Base-by-base conservation (phyloP, 257 asterid species). In the Solanum pinnatisectum region DNA sequence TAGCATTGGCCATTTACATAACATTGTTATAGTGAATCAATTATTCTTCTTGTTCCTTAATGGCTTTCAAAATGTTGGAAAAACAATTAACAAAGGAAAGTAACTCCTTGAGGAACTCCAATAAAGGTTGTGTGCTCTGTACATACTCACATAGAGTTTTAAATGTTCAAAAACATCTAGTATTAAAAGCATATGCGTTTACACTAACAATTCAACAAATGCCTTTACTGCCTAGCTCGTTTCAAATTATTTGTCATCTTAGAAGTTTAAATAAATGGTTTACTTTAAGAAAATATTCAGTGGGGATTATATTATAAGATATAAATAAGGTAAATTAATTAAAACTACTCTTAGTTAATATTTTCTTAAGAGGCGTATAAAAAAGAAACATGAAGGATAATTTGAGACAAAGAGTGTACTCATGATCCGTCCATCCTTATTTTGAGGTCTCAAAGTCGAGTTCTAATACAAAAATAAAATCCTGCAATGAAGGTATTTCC, bases 11-110 rank as follows among this genome's bases (percentile, higher is more conserved):
- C 86, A 87, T 52, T 73, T 87, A 86, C 84, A 13, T 14, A 25
- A 27, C 96, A 93, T 94, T 76, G 91, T 72, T 7, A 5, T 16
- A 46, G 56, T 79, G 84, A 52, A 33, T 76, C 11, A 73, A 12
- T 27, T 30, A 63, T 10, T 49, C 25, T 81, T 52, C 25, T 74
- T 52, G 89, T 2, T 71, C 49, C 78, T 68, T n/a, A 25, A 71
- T 16, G 16, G 13, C 37, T 32, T 49, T 68, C 39, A 78, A 78
- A 78, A 78, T n/a, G 60, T 42, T 46, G 10, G 23, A 77, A 77
- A 78, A 78, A 79, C 16, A 23, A 27, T 44, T 67, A 79, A 79
- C 68, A 40, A 78, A 78, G n/a, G 15, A 25, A 42, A 73, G 82
- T 73, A 73, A 78, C 84, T 78, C 3, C 84, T 25, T 40, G 23